These are phyloP conservation scores for Nigrograna mackinnonii DNA, from an alignment of 2,329 filamentous ascomycete genomes.

Conservation along the genomic window DNA sequence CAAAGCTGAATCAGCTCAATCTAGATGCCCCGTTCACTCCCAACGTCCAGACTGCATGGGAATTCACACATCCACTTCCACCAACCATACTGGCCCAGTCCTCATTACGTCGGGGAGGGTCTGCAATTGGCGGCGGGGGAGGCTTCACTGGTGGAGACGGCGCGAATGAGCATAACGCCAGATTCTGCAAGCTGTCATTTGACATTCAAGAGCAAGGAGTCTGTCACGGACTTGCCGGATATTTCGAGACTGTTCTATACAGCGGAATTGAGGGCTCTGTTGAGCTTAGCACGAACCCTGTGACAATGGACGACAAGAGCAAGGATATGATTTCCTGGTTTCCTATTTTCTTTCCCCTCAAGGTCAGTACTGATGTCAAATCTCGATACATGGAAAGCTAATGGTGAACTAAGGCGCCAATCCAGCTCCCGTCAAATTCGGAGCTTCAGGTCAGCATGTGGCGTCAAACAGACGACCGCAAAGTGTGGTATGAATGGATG, in stretches of 20 bases:
- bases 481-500: constrained; percentile 99
- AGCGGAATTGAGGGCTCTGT: constrained; percentile 61
- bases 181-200: constrained; percentile 79
- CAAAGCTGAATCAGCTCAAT: constrained; percentile 35
- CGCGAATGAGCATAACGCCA: constrained; percentile 87
- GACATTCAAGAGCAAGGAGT: constrained; percentile 77
- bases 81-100: constrained; percentile 59
- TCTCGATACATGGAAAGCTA: constrained; percentile 1
- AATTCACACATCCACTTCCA: constrained; percentile 77
- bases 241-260: constrained; percentile 97
- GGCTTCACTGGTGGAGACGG: constrained; percentile 77
- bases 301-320: constrained; percentile 90
- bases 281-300: constrained; percentile 89
- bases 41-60: constrained; percentile 76
- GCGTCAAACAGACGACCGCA: constrained; percentile 91
- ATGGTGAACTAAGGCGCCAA: constrained; percentile 66
- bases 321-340: constrained; percentile 99
- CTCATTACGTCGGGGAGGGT: constrained; percentile 63
- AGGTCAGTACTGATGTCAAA: constrained; percentile 61
- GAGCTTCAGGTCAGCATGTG: constrained; percentile 93
- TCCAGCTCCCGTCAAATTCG: constrained; percentile 81
- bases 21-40: constrained; percentile 36
- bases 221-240: constrained; percentile 88
- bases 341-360: constrained; percentile 95
- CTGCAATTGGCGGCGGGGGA: constrained; percentile 69